Conservation (phyloP, 148 eudicot species). For the Vaccinium myrtillus region DNA sequence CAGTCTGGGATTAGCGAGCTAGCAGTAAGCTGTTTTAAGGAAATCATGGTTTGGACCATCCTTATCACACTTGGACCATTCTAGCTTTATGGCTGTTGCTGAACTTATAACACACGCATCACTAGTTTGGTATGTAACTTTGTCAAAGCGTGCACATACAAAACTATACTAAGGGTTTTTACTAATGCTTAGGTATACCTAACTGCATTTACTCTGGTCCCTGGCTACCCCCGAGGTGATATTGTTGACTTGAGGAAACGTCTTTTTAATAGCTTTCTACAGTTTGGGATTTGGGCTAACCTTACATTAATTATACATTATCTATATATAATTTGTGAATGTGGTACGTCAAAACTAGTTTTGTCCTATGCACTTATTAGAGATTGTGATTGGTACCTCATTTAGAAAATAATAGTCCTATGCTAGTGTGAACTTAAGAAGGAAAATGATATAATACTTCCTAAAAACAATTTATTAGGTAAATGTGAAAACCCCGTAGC, state of each 20-base stretch:
- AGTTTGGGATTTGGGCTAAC: constrained; percentile 4
- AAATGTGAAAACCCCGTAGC: not conserved
- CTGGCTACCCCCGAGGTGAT: not conserved
- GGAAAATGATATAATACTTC: not conserved
- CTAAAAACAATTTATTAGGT: not conserved
- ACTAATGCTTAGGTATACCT: not conserved
- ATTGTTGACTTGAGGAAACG: not conserved
- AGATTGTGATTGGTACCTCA: not conserved
- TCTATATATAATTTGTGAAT: not conserved
- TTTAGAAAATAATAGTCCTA: not conserved
- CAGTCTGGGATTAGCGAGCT: not conserved
- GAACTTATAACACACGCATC: not conserved
- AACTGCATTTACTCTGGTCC: not conserved
- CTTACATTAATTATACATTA: not conserved
- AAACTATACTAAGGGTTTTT: not conserved
- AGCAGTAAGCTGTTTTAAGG: not conserved
- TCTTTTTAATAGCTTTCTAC: not conserved
- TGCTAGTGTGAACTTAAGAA: not conserved
- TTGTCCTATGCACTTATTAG: not conserved
- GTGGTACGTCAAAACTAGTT: not conserved
- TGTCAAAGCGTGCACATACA: not conserved
- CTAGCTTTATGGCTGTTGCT: not conserved
- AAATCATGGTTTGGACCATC: not conserved
- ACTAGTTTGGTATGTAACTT: not conserved
- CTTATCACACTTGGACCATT: not conserved